phyloP scores from a whole-genome alignment of 805 yeast species.

The Candida endomychidarum region DNA sequence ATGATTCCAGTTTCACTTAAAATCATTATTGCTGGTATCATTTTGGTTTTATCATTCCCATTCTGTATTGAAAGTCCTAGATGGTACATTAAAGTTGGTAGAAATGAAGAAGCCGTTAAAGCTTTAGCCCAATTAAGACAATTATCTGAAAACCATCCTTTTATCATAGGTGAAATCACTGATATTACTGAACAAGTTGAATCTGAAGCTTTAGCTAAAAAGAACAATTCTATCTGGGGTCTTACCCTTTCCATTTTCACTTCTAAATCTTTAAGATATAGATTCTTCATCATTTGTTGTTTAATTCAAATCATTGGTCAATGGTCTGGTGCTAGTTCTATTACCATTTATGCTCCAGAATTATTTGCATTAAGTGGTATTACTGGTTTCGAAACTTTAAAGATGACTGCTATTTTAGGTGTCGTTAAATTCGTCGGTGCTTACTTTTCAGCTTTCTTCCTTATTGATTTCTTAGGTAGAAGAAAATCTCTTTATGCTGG shows the following conservation, averaged over 20 bases:
- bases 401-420: conserved; percentile 53
- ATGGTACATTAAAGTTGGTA: conserved; percentile 48
- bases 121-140: conserved; percentile 45
- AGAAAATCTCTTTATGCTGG: conserved; percentile 51
- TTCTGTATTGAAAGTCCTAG: conserved; percentile 52
- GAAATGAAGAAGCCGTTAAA: conserved; percentile 38
- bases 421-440: conserved; percentile 53
- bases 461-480: conserved; percentile 55
- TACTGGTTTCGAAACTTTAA: conserved; percentile 39
- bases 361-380: conserved; percentile 50
- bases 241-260: conserved; percentile 24
- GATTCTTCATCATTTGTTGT: conserved; percentile 44
- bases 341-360: conserved; percentile 58
- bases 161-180: conserved; percentile 48
- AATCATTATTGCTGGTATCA: conserved; percentile 47
- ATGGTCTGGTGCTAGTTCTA: conserved; percentile 60
- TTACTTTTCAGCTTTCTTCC: conserved; percentile 50
- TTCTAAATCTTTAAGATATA: conserved; percentile 41
- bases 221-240: conserved; percentile 29
- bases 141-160: conserved; percentile 48
- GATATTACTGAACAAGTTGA: conserved; percentile 50
- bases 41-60: conserved; percentile 39
- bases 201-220: conserved; percentile 31
- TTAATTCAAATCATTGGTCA: conserved; percentile 50
- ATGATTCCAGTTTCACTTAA: conserved; percentile 50